Evolutionary conservation across 1,284 basidiomycete genomes (phyloP), one percentile per base, ranked within the genome.

Genomic region (Chalciporus sp.): DNA sequence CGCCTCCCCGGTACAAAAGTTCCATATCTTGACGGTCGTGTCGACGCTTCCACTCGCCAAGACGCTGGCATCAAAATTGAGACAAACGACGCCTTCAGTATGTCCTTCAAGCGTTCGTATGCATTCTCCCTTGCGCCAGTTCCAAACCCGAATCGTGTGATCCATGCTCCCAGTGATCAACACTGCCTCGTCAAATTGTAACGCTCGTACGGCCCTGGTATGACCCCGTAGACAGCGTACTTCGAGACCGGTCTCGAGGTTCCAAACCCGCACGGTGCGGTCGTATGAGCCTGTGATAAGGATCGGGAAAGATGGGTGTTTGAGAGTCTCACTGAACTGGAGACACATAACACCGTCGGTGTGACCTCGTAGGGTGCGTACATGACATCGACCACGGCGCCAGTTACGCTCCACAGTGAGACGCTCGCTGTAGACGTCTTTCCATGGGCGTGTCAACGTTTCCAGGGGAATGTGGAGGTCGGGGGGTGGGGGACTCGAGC

Each of bases 231-330:
- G 81, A 61, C 88, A 88, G 41, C 88, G 88, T 19, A 98, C 79
- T 68, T 92, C 87, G 51, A 85, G 79, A 23, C 95, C 95, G 0
- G 90, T 93, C 72, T 97, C 95, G 53, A 99, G 82, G 69, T 99
- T 98, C 97, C 97, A 99, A 2, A 99, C 88, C 17, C 95, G 86
- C 1, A 89, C 88, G 0, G 94, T 98, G 59, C 94, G 89, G 70
- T 99, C 97, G 74, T 98, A 98, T 6, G 94, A 97, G 42, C 96
- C 97, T 1, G 96, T 98, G 75, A 99, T 96, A 50, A 99, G 86
- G 58, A 99, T 86, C 1, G 97, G 95, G 69, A 95, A 93, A 16
- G 86, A 80, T 7, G 93, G 93, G 68, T 94, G 88, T 10, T 85
- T 79, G 20, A 98, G 81, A 3, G 88, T 86, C 67, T 98, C 96